Conservation (phyloP, 805 yeast species). For the Saccharomyces cerevisiae region DNA sequence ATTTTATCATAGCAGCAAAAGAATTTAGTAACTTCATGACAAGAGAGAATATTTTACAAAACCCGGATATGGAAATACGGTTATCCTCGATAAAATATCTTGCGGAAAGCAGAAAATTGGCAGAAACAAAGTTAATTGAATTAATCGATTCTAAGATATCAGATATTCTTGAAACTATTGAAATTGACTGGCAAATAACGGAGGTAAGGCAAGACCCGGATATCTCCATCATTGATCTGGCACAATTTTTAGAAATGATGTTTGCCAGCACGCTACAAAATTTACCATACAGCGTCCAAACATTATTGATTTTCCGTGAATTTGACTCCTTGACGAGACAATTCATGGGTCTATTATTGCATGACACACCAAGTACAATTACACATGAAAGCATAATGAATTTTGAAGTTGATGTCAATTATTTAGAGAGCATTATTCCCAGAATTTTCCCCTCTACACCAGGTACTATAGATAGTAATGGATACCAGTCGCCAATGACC, state of each 20-base stretch:
- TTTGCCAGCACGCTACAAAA: conserved; percentile 77
- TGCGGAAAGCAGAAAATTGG: conserved; percentile 51
- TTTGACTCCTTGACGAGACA: conserved; percentile 76
- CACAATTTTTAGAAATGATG: conserved; percentile 74
- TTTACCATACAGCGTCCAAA: conserved; percentile 68
- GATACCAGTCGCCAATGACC: conserved; percentile 19
- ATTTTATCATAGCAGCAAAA: conserved; percentile 65
- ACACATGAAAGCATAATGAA: conserved; percentile 58
- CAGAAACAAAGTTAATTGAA: conserved; percentile 74
- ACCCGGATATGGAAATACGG: conserved; percentile 36
- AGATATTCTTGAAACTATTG: conserved; percentile 75
- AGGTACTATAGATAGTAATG: conserved; percentile 3
- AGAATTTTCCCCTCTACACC: conserved; percentile 29
- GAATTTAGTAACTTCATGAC: conserved; percentile 46
- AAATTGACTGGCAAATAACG: conserved; percentile 71
- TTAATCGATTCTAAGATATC: conserved; percentile 74
- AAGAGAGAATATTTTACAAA: conserved; percentile 29
- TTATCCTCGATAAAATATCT: conserved; percentile 50
- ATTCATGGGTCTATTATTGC: conserved; percentile 51
- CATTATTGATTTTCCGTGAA: conserved; percentile 75
- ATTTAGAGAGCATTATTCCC: conserved; percentile 49
- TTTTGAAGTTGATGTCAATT: conserved; percentile 72
- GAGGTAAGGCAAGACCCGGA: conserved; percentile 53
- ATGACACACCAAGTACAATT: conserved; percentile 42
- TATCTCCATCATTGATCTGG: conserved; percentile 70